Conservation (phyloP, 305 asterid genomes). For the Fraxinus albicans region DNA sequence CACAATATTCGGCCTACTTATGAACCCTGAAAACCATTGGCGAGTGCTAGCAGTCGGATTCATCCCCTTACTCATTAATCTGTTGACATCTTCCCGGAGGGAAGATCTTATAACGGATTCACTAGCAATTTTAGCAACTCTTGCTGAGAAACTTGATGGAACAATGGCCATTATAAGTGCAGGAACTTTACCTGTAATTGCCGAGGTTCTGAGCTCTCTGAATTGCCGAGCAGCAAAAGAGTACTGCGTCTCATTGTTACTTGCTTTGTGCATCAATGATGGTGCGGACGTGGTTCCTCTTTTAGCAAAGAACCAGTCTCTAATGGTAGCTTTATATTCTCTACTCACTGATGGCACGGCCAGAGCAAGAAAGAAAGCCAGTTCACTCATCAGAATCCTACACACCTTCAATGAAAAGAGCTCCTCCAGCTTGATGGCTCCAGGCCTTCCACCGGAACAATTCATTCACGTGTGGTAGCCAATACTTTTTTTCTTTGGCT, state of each 20-base stretch:
- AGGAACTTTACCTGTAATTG: conserved; percentile 44
- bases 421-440: conserved; percentile 32
- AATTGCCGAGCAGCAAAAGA: conserved; percentile 50
- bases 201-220: conserved; percentile 45
- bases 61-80: conserved; percentile 43
- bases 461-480: conserved; percentile 62
- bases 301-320: conserved; percentile 62
- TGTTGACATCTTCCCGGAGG: conserved; percentile 36
- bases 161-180: conserved; percentile 51
- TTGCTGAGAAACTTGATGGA: conserved; percentile 63
- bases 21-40: conserved; percentile 59
- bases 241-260: conserved; percentile 54
- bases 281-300: conserved; percentile 62
- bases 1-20: conserved; percentile 54
- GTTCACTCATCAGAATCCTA: conserved; percentile 64
- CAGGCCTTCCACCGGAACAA: conserved; percentile 51
- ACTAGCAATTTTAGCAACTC: conserved; percentile 56
- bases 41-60: conserved; percentile 54
- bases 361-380: conserved; percentile 63
- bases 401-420: conserved; percentile 58
- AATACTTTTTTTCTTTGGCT: conserved; percentile 30
- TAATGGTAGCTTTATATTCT: conserved; percentile 60
- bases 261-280: conserved; percentile 56
- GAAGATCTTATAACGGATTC: conserved; percentile 58
- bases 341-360: conserved; percentile 51